phyloP scores from a whole-genome alignment of 2,329 filamentous ascomycete genomes.

The Chaetomiaceae sp. region DNA sequence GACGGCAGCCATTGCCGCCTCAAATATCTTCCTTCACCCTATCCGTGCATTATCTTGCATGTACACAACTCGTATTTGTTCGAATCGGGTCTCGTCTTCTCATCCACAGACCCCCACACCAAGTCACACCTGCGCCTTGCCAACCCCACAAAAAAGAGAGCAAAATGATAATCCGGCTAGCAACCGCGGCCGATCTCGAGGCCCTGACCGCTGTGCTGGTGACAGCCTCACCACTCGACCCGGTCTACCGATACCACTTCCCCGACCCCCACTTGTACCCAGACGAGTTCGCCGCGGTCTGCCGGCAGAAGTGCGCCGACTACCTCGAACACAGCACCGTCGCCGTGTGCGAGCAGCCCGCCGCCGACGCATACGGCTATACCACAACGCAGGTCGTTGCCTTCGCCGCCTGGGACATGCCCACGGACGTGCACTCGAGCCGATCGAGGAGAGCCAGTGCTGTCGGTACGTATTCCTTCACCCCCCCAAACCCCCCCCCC shows the following conservation, averaged over 20 bases:
- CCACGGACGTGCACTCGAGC: neutral
- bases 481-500: neutral
- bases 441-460: neutral
- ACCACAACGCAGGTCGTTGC: constrained; percentile 17
- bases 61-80: too few species aligned
- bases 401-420: constrained; percentile 22
- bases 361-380: neutral
- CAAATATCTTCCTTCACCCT: too few species aligned
- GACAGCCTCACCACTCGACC: constrained; percentile 21
- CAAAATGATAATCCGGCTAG: constrained; percentile 22
- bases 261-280: constrained; percentile 20
- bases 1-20: too few species aligned
- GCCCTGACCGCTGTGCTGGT: constrained; percentile 21
- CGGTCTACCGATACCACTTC: constrained; percentile 24
- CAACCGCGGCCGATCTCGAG: constrained; percentile 20
- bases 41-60: too few species aligned
- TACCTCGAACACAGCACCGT: constrained; percentile 22
- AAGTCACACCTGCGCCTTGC: neutral
- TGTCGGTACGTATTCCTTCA: constrained; percentile 1
- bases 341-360: constrained; percentile 23
- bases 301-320: constrained; percentile 21
- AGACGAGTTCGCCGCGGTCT: constrained; percentile 18
- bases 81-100: neutral
- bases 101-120: neutral
- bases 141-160: neutral